phyloP scores from a whole-genome alignment of 805 yeast species.

The Nakazawaea sp. region DNA sequence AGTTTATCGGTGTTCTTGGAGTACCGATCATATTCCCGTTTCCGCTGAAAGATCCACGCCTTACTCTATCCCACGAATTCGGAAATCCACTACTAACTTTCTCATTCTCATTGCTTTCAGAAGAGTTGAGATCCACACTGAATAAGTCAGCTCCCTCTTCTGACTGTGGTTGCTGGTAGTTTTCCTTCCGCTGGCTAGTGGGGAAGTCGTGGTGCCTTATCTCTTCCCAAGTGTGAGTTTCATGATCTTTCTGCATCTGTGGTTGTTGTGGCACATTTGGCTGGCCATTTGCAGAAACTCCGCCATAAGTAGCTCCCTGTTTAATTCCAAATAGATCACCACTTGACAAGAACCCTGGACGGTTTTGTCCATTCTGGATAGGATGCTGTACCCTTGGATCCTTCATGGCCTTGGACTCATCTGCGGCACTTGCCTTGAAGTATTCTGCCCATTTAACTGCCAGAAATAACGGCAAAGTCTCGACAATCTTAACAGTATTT shows the following conservation, averaged over 20 bases:
- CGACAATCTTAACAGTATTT: constrained; percentile 15
- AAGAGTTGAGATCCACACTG: neutral
- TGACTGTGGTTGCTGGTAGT: neutral
- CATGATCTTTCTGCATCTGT: neutral
- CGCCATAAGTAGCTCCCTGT: constrained; percentile 7
- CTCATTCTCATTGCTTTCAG: neutral
- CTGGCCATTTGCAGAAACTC: neutral
- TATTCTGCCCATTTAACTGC: constrained; percentile 40
- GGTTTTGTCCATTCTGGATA: neutral
- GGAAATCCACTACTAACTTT: neutral
- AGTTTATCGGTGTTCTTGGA: neutral
- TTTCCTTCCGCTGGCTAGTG: neutral
- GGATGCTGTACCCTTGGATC: constrained; percentile 38
- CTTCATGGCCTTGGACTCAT: constrained; percentile 44
- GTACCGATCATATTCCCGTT: constrained; percentile 7
- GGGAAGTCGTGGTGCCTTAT: neutral
- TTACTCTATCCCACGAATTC: constrained; percentile 7
- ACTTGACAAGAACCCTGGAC: constrained; percentile 6
- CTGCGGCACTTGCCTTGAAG: constrained; percentile 41
- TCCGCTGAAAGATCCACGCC: constrained; percentile 5
- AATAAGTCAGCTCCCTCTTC: constrained; percentile 1
- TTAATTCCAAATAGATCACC: constrained; percentile 11
- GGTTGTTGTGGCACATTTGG: too few species aligned
- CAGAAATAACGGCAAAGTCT: constrained; percentile 18
- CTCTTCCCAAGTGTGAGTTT: neutral